phyloP scores from a whole-genome alignment of 306 rosid genomes.

The Dryas alaskensis region DNA sequence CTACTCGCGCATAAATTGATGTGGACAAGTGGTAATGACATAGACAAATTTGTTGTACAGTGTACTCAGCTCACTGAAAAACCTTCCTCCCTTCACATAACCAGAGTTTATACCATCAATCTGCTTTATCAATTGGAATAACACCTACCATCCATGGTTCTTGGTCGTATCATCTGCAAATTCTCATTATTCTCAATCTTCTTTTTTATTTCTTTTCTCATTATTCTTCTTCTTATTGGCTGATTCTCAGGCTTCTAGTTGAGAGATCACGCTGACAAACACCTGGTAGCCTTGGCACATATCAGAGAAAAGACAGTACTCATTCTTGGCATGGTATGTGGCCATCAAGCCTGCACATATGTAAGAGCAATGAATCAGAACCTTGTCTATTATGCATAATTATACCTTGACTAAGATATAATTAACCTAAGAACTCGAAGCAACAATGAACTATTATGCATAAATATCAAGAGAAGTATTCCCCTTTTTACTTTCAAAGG shows the following conservation, averaged over 20 bases:
- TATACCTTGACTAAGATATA: not conserved
- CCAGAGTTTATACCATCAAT: too few species aligned
- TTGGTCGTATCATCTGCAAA: not conserved
- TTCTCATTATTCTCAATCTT: not conserved
- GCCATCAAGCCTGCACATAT: slow-evolving; percentile 71
- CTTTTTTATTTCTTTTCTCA: slow-evolving; percentile 2
- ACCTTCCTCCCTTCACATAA: too few species aligned
- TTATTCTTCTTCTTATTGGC: not conserved
- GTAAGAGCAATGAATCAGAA: slow-evolving; percentile 22
- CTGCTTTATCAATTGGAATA: not conserved
- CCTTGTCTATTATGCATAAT: not conserved
- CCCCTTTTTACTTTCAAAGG: not conserved
- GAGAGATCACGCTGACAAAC: slow-evolving; percentile 64
- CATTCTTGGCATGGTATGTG: slow-evolving; percentile 89
- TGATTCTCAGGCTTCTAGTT: slow-evolving; percentile 53
- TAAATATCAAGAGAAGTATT: not conserved
- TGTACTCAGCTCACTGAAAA: too few species aligned
- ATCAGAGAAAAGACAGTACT: slow-evolving; percentile 80
- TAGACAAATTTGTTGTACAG: too few species aligned
- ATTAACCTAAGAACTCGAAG: not conserved
- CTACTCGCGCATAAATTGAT: too few species aligned
- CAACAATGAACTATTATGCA: not conserved
- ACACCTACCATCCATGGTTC: not conserved
- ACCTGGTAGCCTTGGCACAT: slow-evolving; percentile 81
- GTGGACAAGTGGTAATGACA: too few species aligned